Percentiles rank a stretch among this genome's conserved stretches.
Evolutionary conservation across 306 rosid species (phyloP).

Genomic region (Begonia masoniana): DNA sequence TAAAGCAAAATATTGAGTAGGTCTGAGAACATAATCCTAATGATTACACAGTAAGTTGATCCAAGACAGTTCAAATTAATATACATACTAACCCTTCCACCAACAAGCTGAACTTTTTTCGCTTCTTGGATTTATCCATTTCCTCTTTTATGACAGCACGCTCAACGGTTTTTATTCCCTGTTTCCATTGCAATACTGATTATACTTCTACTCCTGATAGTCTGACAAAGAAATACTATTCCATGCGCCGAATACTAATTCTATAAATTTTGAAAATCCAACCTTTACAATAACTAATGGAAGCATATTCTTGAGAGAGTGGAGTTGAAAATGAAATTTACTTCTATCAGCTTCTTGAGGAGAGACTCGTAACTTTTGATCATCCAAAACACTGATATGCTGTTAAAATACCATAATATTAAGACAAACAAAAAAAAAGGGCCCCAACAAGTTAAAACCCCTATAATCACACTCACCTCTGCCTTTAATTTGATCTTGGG

Average conservation of each 20-base stretch:
- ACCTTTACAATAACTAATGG: constrained; percentile 73
- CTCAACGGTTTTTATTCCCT: constrained; percentile 76
- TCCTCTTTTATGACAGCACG: constrained; percentile 57
- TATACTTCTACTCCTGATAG: neutral
- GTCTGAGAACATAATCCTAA: no score
- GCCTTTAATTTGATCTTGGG: constrained; percentile 62
- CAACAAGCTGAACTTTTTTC: constrained; percentile 40
- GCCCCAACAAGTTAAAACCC: constrained; percentile 9
- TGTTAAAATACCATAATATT: constrained; percentile 22
- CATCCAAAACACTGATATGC: constrained; percentile 59
- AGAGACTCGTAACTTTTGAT: constrained; percentile 45
- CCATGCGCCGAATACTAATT: neutral
- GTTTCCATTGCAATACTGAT: constrained; percentile 17
- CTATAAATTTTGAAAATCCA: constrained; percentile 9
- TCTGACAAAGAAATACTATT: constrained; percentile 6
- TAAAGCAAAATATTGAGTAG: no score
- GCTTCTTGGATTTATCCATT: constrained; percentile 24
- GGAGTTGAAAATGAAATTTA: constrained; percentile 61
- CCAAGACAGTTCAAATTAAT: neutral
- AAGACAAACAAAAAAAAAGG: constrained; percentile 15
- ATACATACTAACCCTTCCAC: constrained; percentile 81
- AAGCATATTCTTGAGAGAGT: constrained; percentile 52
- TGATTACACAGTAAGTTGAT: no score
- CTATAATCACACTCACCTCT: constrained; percentile 34
- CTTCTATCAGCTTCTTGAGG: constrained; percentile 46